Conservation (phyloP, 768 basidiomycete genomes). For the Rhizopogon sp. region DNA sequence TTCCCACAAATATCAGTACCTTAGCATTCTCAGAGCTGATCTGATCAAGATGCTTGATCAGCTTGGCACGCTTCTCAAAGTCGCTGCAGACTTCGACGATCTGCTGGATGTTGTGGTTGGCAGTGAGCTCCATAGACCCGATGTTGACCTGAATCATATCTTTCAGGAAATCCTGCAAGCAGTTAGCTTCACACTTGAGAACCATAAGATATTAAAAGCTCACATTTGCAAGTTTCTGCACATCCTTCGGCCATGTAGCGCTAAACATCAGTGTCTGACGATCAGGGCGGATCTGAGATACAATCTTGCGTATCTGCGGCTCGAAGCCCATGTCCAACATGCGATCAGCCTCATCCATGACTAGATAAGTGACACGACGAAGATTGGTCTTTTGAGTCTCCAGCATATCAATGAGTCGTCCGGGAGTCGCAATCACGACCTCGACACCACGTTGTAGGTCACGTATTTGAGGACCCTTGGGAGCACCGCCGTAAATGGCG, state of each 20-base stretch:
- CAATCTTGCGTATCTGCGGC: conserved; percentile 98
- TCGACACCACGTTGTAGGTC: conserved; percentile 97
- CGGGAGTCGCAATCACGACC: conserved; percentile 99
- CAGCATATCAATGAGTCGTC: conserved; percentile 98
- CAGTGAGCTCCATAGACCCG: conserved; percentile 96
- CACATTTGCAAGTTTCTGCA: conserved; percentile 93
- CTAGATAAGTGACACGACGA: conserved; percentile 92
- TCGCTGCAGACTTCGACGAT: conserved; percentile 96
- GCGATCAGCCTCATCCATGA: conserved; percentile 99
- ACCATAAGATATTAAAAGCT: conserved; percentile 7
- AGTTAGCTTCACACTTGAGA: not conserved
- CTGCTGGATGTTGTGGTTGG: conserved; percentile 97
- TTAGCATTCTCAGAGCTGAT: conserved; percentile 97
- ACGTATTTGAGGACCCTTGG: conserved; percentile 97
- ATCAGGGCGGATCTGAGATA: conserved; percentile 95
- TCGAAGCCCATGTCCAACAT: conserved; percentile 99
- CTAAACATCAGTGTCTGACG: conserved; percentile 99
- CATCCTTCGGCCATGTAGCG: conserved; percentile 99
- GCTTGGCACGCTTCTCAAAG: conserved; percentile 93
- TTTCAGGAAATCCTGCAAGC: conserved; percentile 78
- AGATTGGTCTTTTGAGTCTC: conserved; percentile 96
- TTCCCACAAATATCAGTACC: conserved; percentile 97
- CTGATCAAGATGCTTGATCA: conserved; percentile 95
- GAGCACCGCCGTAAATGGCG: conserved; percentile 97
- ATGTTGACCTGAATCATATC: conserved; percentile 99